These are phyloP conservation scores for Solanum sejunctum DNA, from an alignment of 257 asterid genomes.

Conservation along the genomic window DNA sequence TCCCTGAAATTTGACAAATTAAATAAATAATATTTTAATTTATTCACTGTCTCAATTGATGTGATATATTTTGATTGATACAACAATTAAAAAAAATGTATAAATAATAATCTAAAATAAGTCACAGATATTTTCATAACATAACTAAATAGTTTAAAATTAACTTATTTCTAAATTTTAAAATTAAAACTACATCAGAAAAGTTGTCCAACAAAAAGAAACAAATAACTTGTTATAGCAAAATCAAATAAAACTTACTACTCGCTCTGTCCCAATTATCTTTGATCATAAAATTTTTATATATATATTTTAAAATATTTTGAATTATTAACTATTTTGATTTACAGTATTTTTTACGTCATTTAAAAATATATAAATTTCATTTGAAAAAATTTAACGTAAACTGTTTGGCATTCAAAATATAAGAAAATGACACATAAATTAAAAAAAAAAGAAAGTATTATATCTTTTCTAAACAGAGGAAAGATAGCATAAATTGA, in stretches of 20 bases:
- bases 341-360: too few relatives aligned
- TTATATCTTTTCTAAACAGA: background rate
- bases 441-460: too few relatives aligned
- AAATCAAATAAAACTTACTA: too few relatives aligned
- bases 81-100: background rate
- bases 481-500: background rate
- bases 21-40: background rate
- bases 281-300: too few relatives aligned
- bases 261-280: too few relatives aligned
- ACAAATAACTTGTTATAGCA: too few relatives aligned
- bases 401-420: too few relatives aligned
- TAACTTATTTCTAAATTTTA: background rate
- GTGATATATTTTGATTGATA: background rate
- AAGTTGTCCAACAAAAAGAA: background rate
- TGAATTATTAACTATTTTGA: too few relatives aligned
- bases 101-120: background rate
- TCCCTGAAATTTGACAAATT: slow-evolving; percentile 44
- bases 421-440: too few relatives aligned
- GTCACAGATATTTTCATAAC: background rate
- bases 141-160: background rate
- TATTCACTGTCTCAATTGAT: background rate
- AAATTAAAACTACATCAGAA: background rate
- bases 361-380: too few relatives aligned
- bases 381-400: too few relatives aligned
- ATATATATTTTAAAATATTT: too few relatives aligned